Percentiles rank a stretch among this genome's conserved stretches.
Evolutionary conservation across 441 rosid species (phyloP).

Genomic region (Brassica balearica): DNA sequence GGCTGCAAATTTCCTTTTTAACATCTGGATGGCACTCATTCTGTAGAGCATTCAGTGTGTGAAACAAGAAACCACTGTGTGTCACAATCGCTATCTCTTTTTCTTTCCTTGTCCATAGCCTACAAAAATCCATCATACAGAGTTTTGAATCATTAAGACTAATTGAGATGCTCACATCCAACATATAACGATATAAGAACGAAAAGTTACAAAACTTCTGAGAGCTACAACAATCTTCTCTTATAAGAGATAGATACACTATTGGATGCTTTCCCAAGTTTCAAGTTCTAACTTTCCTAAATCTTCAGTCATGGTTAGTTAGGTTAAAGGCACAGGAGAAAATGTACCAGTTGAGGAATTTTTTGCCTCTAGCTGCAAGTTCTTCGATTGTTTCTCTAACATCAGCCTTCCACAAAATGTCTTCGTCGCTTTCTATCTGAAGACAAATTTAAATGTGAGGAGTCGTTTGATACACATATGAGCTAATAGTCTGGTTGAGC

Average conservation of each 20-base stretch:
- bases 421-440: conserved; percentile 86
- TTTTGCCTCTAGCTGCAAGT: conserved; percentile 76
- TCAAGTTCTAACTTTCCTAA: too few species aligned
- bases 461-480: conserved; percentile 23
- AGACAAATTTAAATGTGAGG: conserved; percentile 28
- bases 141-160: neutral
- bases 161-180: neutral
- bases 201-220: conserved; percentile 10
- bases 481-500: conserved; percentile 28
- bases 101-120: conserved; percentile 98
- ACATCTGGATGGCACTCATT: conserved; percentile 79
- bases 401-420: conserved; percentile 73
- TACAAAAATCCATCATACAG: conserved; percentile 40
- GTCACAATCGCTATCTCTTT: conserved; percentile 98
- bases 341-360: conserved; percentile 78
- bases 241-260: neutral
- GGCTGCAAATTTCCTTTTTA: conserved; percentile 75
- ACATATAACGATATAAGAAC: neutral
- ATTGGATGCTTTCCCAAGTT: neutral
- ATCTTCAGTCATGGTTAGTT: too few species aligned
- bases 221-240: conserved; percentile 8
- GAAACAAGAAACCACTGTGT: conserved; percentile 92
- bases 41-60: conserved; percentile 72
- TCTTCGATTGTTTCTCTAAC: conserved; percentile 85
- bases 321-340: neutral